Evolutionary conservation across 495 filamentous ascomycete species (phyloP).

Genomic region (Cercophora scortea): DNA sequence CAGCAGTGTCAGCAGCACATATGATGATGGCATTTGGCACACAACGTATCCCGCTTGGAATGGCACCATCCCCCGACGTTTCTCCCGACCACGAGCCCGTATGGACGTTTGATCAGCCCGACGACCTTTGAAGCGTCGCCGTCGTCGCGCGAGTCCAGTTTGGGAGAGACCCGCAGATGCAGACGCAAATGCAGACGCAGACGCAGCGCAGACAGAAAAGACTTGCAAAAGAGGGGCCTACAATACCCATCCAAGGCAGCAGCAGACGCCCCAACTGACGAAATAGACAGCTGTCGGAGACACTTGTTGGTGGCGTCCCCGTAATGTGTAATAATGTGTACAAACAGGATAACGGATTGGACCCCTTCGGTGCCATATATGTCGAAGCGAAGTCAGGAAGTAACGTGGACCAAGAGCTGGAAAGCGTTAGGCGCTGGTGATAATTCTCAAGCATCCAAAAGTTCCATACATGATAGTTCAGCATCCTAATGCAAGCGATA

Average conservation of each 20-base stretch:
- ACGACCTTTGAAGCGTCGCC: no score
- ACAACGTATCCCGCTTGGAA: constrained; percentile 35
- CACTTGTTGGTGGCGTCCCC: not conserved
- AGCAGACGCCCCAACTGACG: no score
- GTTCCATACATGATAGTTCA: no score
- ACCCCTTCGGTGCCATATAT: not conserved
- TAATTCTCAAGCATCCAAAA: not conserved
- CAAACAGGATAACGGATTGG: not conserved
- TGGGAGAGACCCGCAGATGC: not conserved
- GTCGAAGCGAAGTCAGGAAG: not conserved
- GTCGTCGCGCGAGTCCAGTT: no score
- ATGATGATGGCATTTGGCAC: constrained; percentile 31
- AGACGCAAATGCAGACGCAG: not conserved
- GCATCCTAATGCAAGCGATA: no score
- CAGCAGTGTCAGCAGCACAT: constrained; percentile 7
- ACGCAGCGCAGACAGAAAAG: no score
- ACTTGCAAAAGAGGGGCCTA: not conserved
- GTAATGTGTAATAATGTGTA: no score
- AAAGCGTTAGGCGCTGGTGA: constrained; percentile 7
- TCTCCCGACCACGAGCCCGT: constrained; percentile 5
- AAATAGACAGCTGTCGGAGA: no score
- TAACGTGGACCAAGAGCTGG: constrained; percentile 23
- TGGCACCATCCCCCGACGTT: constrained; percentile 16
- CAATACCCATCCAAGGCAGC: no score
- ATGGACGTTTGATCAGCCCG: not conserved